phyloP scores from a whole-genome alignment of 805 yeast species.

The Saccharomycopsis capsularis region DNA sequence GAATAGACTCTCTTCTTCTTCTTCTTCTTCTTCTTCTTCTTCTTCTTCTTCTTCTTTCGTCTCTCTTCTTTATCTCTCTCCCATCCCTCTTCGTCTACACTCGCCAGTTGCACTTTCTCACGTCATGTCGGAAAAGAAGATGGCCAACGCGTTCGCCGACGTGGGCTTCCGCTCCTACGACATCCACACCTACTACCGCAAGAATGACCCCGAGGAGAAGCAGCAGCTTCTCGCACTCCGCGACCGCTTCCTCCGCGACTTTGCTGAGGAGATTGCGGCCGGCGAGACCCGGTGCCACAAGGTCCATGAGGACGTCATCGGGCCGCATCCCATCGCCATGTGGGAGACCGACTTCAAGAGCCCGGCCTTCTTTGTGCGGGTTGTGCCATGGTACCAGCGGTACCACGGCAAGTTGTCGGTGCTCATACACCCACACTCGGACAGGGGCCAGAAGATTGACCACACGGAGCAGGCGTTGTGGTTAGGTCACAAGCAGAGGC shows the following conservation, averaged over 20 bases:
- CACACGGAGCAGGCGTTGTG: constrained; percentile 52
- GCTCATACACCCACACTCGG: constrained; percentile 46
- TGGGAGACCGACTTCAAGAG: constrained; percentile 48
- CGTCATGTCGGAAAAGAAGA: background rate
- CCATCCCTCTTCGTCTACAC: background rate
- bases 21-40: background rate
- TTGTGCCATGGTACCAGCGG: constrained; percentile 46
- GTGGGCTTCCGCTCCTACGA: constrained; percentile 38
- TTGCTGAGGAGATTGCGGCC: constrained; percentile 33
- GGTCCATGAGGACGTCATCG: constrained; percentile 43
- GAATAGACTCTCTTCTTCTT: too few relatives aligned
- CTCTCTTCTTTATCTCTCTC: background rate
- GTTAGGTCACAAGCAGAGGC: constrained; percentile 35
- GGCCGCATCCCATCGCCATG: constrained; percentile 55
- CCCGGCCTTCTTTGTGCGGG: constrained; percentile 37
- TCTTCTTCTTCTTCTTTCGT: background rate
- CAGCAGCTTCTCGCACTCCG: constrained; percentile 33
- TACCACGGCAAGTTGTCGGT: constrained; percentile 48
- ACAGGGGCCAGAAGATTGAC: constrained; percentile 34
- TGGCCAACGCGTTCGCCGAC: background rate
- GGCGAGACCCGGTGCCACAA: constrained; percentile 39
- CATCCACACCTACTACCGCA: constrained; percentile 48
- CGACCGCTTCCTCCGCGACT: constrained; percentile 34
- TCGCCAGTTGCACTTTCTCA: background rate
- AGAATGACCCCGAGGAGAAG: constrained; percentile 30